A percentile compares a stretch with the other conserved stretches of the same genome.
These are phyloP conservation scores for Serendipita sp. DNA, from an alignment of 1,284 basidiomycete species.

Conservation along the genomic window DNA sequence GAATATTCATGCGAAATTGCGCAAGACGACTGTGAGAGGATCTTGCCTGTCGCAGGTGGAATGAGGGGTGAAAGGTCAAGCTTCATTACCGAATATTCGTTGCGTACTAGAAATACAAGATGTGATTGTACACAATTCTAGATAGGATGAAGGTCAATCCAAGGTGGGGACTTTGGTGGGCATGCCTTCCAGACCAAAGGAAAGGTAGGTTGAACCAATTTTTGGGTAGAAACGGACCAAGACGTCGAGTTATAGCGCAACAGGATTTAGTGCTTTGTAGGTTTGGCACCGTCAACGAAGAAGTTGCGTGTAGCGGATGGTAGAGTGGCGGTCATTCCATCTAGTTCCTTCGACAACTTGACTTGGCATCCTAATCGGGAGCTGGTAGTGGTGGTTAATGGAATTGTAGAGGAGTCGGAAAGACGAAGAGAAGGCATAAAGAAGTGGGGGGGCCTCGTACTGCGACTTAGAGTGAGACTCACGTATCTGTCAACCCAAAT, in stretches of 20 bases:
- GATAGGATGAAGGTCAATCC: too few species aligned
- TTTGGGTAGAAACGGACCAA: too few species aligned
- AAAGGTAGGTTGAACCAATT: too few species aligned
- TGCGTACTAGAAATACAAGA: too few species aligned
- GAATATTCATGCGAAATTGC: too few species aligned
- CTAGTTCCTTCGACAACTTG: conserved; percentile 62
- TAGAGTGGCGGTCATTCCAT: conserved; percentile 76
- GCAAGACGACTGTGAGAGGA: too few species aligned
- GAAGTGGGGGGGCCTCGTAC: not conserved
- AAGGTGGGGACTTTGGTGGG: too few species aligned
- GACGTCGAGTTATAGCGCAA: not conserved
- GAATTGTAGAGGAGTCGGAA: not conserved
- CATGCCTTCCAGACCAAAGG: too few species aligned
- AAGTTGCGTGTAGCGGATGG: conserved; percentile 93
- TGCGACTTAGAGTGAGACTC: not conserved
- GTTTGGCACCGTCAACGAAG: conserved; percentile 74
- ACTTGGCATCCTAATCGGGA: conserved; percentile 66
- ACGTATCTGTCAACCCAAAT: conserved; percentile 77
- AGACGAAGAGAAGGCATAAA: not conserved
- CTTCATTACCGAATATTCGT: too few species aligned
- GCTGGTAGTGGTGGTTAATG: conserved; percentile 18
- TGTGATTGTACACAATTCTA: too few species aligned
- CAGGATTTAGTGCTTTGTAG: conserved; percentile 31
- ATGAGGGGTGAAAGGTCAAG: too few species aligned
- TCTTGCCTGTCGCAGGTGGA: too few species aligned